These are phyloP conservation scores for Paragyromitra xinjiangensis DNA, from an alignment of 495 filamentous ascomycete species.

Conservation along the genomic window DNA sequence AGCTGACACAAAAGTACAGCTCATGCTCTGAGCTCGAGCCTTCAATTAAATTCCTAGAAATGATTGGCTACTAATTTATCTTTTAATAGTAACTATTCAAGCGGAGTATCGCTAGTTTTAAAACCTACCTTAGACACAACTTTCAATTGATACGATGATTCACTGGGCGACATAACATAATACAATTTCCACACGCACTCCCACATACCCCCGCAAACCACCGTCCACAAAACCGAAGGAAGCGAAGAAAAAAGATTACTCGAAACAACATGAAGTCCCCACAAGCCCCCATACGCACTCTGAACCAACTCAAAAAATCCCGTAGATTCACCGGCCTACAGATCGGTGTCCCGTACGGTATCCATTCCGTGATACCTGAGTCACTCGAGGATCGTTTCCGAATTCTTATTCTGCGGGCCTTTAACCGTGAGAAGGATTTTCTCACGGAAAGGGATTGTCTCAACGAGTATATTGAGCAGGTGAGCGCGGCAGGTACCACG, in stretches of 20 bases:
- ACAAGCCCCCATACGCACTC: neutral
- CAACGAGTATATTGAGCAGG: neutral
- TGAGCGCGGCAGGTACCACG: neutral
- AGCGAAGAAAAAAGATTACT: neutral
- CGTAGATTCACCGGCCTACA: neutral
- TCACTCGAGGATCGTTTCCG: constrained; percentile 11
- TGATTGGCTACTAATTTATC: neutral
- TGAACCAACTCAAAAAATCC: neutral
- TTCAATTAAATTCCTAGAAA: neutral
- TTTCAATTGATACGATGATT: neutral
- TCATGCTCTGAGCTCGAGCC: too few relatives aligned
- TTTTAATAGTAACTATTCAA: neutral
- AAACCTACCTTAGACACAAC: neutral
- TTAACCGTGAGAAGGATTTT: neutral
- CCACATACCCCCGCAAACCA: neutral
- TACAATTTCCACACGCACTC: neutral
- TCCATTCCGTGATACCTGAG: neutral
- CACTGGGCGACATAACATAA: neutral
- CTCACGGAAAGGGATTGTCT: neutral
- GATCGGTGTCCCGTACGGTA: neutral
- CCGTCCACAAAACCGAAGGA: neutral
- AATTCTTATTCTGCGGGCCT: neutral
- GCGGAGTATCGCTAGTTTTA: neutral
- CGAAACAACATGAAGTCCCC: neutral
- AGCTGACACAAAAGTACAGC: too few relatives aligned